Conservation (phyloP, 257 asterid species). For the Cinchona pubescens region DNA sequence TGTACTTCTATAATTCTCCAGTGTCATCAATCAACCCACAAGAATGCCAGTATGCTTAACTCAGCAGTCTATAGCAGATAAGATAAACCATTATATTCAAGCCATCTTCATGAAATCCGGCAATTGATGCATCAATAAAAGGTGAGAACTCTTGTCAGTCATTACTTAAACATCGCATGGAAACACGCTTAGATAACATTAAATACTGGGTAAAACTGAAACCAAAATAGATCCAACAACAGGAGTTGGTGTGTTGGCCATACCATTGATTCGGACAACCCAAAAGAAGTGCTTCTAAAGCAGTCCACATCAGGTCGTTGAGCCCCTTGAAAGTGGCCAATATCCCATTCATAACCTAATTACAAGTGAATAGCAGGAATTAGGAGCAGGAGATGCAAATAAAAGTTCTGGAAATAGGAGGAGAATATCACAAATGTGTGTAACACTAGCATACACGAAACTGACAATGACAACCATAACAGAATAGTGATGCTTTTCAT, state of each 20-base stretch:
- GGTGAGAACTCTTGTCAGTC: not conserved
- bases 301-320: slow-evolving; percentile 90
- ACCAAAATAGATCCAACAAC: not conserved
- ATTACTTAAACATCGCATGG: not conserved
- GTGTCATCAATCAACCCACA: not conserved
- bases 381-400: slow-evolving; percentile 13
- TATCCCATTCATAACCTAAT: slow-evolving; percentile 97
- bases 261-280: slow-evolving; percentile 68
- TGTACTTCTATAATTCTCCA: not conserved
- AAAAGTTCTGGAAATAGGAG: not conserved
- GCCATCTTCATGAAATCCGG: not conserved
- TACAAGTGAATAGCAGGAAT: slow-evolving; percentile 18
- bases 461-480: not conserved
- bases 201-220: not conserved
- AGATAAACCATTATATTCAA: not conserved
- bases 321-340: slow-evolving; percentile 91
- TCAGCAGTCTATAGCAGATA: not conserved
- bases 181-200: not conserved
- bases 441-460: not conserved
- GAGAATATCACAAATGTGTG: not conserved
- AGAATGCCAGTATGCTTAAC: not conserved
- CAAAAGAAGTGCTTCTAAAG: slow-evolving; percentile 84
- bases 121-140: not conserved
- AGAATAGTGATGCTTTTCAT: not conserved
- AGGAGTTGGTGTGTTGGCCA: slow-evolving; percentile 25